Conservation (phyloP, 495 filamentous ascomycete genomes). For the Xylaria flabelliformis region DNA sequence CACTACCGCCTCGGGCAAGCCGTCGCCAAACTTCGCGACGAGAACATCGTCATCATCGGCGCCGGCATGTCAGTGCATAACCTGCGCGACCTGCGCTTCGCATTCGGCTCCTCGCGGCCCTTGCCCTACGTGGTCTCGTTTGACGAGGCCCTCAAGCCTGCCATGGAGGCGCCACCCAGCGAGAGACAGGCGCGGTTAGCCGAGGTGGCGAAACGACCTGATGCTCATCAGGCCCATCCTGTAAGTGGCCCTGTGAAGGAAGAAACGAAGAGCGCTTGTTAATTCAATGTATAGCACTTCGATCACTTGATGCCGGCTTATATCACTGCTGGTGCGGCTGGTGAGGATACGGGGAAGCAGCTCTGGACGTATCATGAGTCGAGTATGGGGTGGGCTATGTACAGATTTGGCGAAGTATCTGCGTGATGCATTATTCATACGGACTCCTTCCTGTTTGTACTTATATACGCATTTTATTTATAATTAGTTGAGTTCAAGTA, state of each 20-base stretch:
- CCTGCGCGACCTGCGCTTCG: slow-evolving; percentile 66
- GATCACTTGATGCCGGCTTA: slow-evolving; percentile 84
- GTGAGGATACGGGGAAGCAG: slow-evolving; percentile 64
- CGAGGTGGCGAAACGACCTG: slow-evolving; percentile 63
- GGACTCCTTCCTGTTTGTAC: not conserved
- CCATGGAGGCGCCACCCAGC: slow-evolving; percentile 59
- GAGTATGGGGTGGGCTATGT: slow-evolving; percentile 77
- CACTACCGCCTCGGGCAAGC: slow-evolving; percentile 78
- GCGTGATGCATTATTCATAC: not conserved
- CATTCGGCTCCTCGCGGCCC: slow-evolving; percentile 52
- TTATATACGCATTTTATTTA: not conserved
- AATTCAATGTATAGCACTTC: slow-evolving; percentile 46
- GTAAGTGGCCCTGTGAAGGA: slow-evolving; percentile 31
- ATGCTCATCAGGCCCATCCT: slow-evolving; percentile 81
- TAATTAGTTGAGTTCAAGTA: not conserved
- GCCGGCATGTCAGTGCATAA: slow-evolving; percentile 93
- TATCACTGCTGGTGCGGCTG: slow-evolving; percentile 74
- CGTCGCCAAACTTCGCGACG: slow-evolving; percentile 69
- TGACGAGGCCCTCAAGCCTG: slow-evolving; percentile 78
- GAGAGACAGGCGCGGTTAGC: slow-evolving; percentile 67
- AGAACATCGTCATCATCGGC: slow-evolving; percentile 74
- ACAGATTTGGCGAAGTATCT: slow-evolving; percentile 70
- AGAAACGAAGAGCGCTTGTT: not conserved
- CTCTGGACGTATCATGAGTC: slow-evolving; percentile 71
- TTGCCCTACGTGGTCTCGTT: slow-evolving; percentile 76